Evolutionary conservation across 345 rosid species (phyloP), one percentile per base, ranked within the genome.

Genomic region (Euphorbia lathyris): DNA sequence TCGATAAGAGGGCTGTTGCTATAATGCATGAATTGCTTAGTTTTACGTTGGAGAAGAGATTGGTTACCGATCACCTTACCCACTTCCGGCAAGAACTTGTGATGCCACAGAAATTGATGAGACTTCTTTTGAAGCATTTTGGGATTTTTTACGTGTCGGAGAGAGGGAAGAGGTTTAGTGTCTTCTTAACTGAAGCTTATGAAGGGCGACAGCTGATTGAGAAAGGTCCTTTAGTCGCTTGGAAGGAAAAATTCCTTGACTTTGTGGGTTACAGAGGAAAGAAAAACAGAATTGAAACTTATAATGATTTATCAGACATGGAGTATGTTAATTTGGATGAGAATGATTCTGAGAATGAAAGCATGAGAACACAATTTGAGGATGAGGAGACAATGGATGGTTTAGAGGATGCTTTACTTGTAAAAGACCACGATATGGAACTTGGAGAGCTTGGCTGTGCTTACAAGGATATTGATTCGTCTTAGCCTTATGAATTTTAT

Each of bases 61-160:
- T 93, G 80, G 97, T 93, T 20, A 91, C 96, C 0, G 94, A 93
- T 86, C 92, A 91, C 62, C 90, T 91, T 50, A 93, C 94, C 12
- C 97, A 93, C 77, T 93, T 87, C 65, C 83, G 96, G 58, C 73
- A 78, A 27, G 94, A 91, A 78, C 76, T 91, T 66, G 84, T 85
- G 78, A 93, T 91, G 94, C 96, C 98, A 3, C 96, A 93, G 72
- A 93, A 91, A 80, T 82, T 93, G 79, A 93, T 93, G 94, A 89
- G 98, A 81, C 84, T 93, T 61, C 84, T 93, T 45, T 68, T 93
- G 72, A 93, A 93, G 81, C 98, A 93, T 82, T 68, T 89, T 50
- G 93, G 96, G 69, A 86, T 91, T 66, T 91, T 93, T 78, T 90
- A 93, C 61, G 98, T 93, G 63, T 91, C 94, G 0, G 97, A 91